These are phyloP conservation scores for Amaranthus hypochondriacus DNA, from an alignment of 148 eudicot genomes.

Conservation along the genomic window DNA sequence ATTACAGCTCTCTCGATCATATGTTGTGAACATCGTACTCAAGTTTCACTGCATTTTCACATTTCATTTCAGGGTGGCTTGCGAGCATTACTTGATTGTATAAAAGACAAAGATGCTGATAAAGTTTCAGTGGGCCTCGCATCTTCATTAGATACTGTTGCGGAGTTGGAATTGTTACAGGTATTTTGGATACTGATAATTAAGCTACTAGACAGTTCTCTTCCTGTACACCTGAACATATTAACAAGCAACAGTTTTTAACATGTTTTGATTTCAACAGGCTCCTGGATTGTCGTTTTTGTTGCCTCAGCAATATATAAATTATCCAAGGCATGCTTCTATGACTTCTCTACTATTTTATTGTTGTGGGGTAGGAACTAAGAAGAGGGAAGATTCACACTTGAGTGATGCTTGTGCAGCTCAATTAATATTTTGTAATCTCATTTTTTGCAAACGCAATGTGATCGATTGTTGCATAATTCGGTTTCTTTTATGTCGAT, in stretches of 20 bases:
- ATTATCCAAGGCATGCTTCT: slow-evolving; percentile 79
- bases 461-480: neutral
- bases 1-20: neutral
- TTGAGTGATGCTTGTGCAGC: neutral
- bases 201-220: neutral
- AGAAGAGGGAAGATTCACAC: neutral
- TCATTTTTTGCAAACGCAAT: neutral
- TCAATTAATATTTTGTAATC: neutral
- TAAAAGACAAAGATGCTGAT: slow-evolving; percentile 84
- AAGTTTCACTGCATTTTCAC: neutral
- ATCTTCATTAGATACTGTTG: slow-evolving; percentile 79
- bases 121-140: slow-evolving; percentile 83
- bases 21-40: neutral
- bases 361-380: neutral
- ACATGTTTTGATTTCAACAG: slow-evolving; percentile 42
- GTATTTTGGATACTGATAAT: slow-evolving; percentile 28
- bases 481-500: neutral
- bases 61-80: slow-evolving; percentile 56
- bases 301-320: slow-evolving; percentile 66
- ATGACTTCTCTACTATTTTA: slow-evolving; percentile 3
- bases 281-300: slow-evolving; percentile 96
- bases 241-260: neutral
- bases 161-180: slow-evolving; percentile 87
- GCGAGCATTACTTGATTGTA: slow-evolving; percentile 56
- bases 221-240: no score